Conservation (phyloP, 495 filamentous ascomycete species). For the Amniculicola lignicola region DNA sequence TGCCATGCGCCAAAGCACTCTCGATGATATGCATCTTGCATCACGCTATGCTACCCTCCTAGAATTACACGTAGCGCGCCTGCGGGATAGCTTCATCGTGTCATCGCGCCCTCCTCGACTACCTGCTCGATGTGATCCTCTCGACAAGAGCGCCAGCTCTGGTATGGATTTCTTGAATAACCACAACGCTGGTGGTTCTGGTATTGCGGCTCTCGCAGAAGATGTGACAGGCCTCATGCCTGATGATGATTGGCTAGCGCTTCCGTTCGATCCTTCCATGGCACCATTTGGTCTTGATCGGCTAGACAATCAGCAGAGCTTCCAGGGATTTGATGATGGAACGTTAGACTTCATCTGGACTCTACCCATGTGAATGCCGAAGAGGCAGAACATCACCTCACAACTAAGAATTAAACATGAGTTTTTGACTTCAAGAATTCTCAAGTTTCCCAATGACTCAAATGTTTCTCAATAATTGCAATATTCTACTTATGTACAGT, state of each 20-base stretch:
- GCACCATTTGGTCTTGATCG: constrained; percentile 52
- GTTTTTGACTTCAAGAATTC: too few relatives aligned
- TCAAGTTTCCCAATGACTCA: too few relatives aligned
- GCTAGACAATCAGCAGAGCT: constrained; percentile 45
- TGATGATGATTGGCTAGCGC: constrained; percentile 51
- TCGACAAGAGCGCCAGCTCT: constrained; percentile 14
- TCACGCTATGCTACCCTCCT: constrained; percentile 51
- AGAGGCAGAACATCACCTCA: too few relatives aligned
- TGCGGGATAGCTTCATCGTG: constrained; percentile 32
- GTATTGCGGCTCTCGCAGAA: constrained; percentile 28
- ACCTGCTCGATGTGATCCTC: constrained; percentile 6
- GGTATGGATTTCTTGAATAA: constrained; percentile 33
- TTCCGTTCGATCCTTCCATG: constrained; percentile 55
- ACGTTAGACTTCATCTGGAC: constrained; percentile 54
- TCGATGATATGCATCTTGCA: constrained; percentile 55
- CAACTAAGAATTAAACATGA: too few relatives aligned
- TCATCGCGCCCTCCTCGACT: constrained; percentile 30
- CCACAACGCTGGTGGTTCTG: constrained; percentile 32
- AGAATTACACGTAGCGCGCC: constrained; percentile 39
- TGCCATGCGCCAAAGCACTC: constrained; percentile 49
- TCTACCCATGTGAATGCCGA: constrained; percentile 24
- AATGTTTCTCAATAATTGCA: too few relatives aligned
- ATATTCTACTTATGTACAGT: too few relatives aligned
- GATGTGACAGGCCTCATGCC: constrained; percentile 36
- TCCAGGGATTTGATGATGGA: constrained; percentile 52